Percentiles rank a stretch among this genome's conserved stretches.
Evolutionary conservation across 345 rosid genomes (phyloP).

Genomic region (Leavenworthia alabamica): DNA sequence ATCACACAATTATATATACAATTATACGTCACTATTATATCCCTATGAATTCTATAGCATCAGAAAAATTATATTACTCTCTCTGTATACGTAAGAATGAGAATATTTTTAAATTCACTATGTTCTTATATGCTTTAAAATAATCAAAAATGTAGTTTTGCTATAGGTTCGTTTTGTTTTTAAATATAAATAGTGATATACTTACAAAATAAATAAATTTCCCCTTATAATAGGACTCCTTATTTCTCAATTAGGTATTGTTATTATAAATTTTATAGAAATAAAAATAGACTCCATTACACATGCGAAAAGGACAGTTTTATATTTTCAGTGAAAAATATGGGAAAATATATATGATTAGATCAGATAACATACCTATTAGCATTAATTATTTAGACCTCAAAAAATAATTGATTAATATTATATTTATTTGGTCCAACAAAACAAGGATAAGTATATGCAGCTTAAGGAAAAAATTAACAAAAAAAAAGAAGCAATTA

Average conservation of each 20-base stretch:
- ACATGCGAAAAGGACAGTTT: not conserved
- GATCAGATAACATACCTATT: not conserved
- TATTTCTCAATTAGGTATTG: not conserved
- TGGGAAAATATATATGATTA: not conserved
- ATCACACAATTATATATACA: not conserved
- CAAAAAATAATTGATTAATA: not conserved
- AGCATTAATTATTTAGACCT: not conserved
- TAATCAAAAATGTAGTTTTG: no score
- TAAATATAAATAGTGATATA: not conserved
- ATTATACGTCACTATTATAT: slow-evolving; percentile 21
- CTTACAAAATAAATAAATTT: no score
- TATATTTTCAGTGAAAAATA: not conserved
- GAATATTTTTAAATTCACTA: no score
- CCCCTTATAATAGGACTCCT: not conserved
- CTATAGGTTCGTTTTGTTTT: not conserved
- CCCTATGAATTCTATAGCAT: not conserved
- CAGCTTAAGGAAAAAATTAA: no score
- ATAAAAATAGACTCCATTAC: not conserved
- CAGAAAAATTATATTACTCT: not conserved
- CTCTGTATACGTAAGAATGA: no score
- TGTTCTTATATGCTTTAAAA: not conserved
- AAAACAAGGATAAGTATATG: not conserved
- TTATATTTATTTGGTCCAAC: not conserved
- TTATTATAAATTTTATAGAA: not conserved
- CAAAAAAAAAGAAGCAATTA: not conserved